Evolutionary conservation across 1,284 basidiomycete genomes (phyloP), one percentile per base, ranked within the genome.

Genomic region (Coniophora puteana): DNA sequence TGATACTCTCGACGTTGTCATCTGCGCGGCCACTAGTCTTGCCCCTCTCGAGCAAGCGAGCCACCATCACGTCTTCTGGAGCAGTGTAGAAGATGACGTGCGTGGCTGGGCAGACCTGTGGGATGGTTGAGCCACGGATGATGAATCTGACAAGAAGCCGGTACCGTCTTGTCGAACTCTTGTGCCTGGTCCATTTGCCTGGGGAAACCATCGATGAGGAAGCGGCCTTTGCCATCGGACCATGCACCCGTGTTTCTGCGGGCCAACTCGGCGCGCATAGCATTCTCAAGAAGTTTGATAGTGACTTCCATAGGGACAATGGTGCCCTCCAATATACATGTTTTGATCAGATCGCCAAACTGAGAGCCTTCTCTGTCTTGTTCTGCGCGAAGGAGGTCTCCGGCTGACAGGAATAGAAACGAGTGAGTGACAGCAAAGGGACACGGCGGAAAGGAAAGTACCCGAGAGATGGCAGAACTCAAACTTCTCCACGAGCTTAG

Each of bases 271-370:
- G 69, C 77, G 26, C 66, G 58, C 86, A 99, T 99, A 12, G 95
- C 94, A 59, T 92, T 95, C 69, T 94, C 83, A 47, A 99, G 74
- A 24, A 99, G 81, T 65, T 93, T 93, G 61, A 99, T 82, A 24
- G 96, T 99, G 45, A 99, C 89, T 60, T 97, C 89, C 83, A 91
- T 92, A 4, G 96, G 96, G 5, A 99, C 96, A 55, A 99, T 96
- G 49, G 74, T 83, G 43, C 96, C 96, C 64, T 95, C 94, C 46
- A 76, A 82, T 65, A 99, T 99, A 70, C 84, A 89, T 18, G 78
- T 83, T 50, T 80, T 83, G 64, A 99, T 99, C 62, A 99, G 72
- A 25, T 81, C 72, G 29, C 94, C 94, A 57, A 87, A 92, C 52
- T 86, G 59, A 2, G 93, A 97, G 29, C 88, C 91, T 37, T 84